These are phyloP conservation scores for Torulaspora microellipsoides DNA, from an alignment of 805 yeast species.

Conservation along the genomic window DNA sequence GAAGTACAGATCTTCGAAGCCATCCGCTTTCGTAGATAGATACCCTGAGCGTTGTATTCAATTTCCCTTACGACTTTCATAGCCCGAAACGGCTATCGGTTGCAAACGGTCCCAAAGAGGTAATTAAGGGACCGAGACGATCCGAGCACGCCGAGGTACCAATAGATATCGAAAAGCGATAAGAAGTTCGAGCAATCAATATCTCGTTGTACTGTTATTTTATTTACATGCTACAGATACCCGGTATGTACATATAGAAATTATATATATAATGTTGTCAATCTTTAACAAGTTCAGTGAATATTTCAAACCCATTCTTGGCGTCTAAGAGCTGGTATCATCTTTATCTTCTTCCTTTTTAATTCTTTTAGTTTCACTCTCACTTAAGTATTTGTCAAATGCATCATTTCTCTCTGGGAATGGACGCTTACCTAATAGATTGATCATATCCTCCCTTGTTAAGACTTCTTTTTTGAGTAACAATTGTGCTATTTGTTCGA, in stretches of 20 bases:
- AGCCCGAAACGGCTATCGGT: no score
- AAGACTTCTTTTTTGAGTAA: slow-evolving; percentile 82
- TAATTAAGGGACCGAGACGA: no score
- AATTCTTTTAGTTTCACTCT: slow-evolving; percentile 25
- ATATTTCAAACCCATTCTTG: not conserved
- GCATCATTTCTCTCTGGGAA: slow-evolving; percentile 89
- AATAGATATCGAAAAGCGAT: not conserved
- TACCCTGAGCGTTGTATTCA: no score
- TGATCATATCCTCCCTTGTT: slow-evolving; percentile 90
- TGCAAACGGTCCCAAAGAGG: no score
- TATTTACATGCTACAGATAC: slow-evolving; percentile 6
- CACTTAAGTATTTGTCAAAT: slow-evolving; percentile 42
- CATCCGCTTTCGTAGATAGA: no score
- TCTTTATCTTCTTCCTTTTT: slow-evolving; percentile 22
- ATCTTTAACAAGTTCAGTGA: no score
- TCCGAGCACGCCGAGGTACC: not conserved
- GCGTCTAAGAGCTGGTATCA: slow-evolving; percentile 1
- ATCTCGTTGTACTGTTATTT: not conserved
- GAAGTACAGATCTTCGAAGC: no score
- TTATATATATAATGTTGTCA: not conserved
- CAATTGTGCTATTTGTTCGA: slow-evolving; percentile 83
- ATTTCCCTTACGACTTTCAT: no score
- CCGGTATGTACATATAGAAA: slow-evolving; percentile 1
- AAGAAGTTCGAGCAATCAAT: not conserved
- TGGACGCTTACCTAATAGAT: slow-evolving; percentile 84